Evolutionary conservation across 2,329 filamentous ascomycete genomes (phyloP), one percentile per base, ranked within the genome.

Genomic region (Paecilomyces niveus): DNA sequence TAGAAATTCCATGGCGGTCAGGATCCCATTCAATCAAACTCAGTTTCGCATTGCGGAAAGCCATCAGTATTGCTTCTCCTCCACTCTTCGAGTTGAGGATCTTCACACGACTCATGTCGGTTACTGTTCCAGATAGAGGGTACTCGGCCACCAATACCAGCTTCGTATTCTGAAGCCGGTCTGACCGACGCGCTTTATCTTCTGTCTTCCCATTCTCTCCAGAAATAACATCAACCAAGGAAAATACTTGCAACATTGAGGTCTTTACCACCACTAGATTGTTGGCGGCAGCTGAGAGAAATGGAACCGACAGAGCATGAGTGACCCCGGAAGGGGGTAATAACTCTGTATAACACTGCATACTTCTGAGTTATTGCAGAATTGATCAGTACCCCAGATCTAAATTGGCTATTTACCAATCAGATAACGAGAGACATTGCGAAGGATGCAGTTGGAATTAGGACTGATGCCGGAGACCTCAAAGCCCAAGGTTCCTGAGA

Each of bases 311-410:
- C 69, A 97, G 78, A 63, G 92, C 90, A 78, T 96, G 89, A 69
- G 91, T 92, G 77, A 97, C 92, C 73, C 92, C 92, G 73, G 92
- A 95, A 57, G 94, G 92, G 80, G 93, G 89, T 74, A 91, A 87
- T 74, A 99, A 83, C 82, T 99, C 94, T 71, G 91, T 92, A 79
- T 97, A 97, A 82, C 91, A 96, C 85, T 97, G 93, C 93, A 97
- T 97, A 60, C 59, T 57, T 45, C 26, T 45, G 35, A 18, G 39
- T 45, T 18, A 45, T 45, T 18, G 39, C 39, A 54, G 53, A 54
- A 11, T 6, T 1, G 9, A 52, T 29, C 5, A 21, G 50, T 29
- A 24, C 50, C 10, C 13, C 15, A 33, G 24, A 32, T 21, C 53
- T 29, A 29, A 31, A 51, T 35, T 54, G 9, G 22, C 11, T 9